Percentiles rank a stretch among this genome's conserved stretches.
Evolutionary conservation across 495 filamentous ascomycete genomes (phyloP).

Genomic region (Aspergillus campestris): DNA sequence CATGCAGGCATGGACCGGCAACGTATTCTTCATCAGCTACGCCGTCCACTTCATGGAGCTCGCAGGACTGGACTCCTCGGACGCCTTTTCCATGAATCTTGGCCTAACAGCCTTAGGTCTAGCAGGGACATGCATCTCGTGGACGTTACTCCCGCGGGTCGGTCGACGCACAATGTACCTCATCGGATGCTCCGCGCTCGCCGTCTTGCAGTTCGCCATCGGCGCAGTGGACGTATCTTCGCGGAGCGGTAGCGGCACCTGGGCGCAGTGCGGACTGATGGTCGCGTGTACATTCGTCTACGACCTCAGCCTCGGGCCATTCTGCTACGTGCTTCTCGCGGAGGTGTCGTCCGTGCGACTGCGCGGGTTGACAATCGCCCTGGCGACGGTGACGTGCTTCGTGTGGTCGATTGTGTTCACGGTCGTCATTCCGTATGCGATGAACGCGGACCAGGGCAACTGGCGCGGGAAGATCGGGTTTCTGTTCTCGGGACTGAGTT

Average conservation of each 20-base stretch:
- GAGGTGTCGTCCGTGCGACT: constrained; percentile 53
- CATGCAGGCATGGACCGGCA: constrained; percentile 36
- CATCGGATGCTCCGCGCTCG: constrained; percentile 37
- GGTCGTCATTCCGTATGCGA: constrained; percentile 58
- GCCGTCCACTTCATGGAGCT: constrained; percentile 44
- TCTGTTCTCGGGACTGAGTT: constrained; percentile 50
- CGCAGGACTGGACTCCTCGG: constrained; percentile 48
- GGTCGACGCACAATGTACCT: constrained; percentile 49
- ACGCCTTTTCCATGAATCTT: constrained; percentile 57
- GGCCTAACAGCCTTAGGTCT: constrained; percentile 60
- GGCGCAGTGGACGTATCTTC: constrained; percentile 49
- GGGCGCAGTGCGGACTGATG: constrained; percentile 53
- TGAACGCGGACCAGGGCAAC: constrained; percentile 54
- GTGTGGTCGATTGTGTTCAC: constrained; percentile 53
- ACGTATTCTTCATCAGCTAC: constrained; percentile 24
- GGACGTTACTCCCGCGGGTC: constrained; percentile 53
- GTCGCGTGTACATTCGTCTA: constrained; percentile 51
- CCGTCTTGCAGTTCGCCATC: constrained; percentile 47
- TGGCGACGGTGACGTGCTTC: constrained; percentile 51
- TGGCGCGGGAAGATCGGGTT: constrained; percentile 60
- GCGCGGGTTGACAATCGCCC: constrained; percentile 53
- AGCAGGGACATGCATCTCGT: constrained; percentile 54
- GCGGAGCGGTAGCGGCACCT: constrained; percentile 25
- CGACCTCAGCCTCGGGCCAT: constrained; percentile 51
- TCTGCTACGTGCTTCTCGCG: constrained; percentile 54